Conservation (phyloP, 2,329 filamentous ascomycete species). For the Trichoderma sp. region DNA sequence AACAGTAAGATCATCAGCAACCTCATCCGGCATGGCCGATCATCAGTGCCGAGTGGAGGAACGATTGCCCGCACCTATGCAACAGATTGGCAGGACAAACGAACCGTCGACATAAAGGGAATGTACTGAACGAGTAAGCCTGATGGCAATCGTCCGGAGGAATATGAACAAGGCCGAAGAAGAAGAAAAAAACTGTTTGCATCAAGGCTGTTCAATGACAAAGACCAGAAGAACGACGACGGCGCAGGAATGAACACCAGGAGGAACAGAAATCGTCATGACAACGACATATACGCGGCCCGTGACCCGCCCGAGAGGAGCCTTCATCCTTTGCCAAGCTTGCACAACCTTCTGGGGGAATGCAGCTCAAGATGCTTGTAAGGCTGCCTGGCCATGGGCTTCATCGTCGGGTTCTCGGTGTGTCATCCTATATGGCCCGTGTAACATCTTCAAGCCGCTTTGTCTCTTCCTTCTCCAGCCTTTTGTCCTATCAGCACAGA, state of each 20-base stretch:
- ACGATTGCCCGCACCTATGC: background rate
- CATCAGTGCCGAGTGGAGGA: constrained; percentile 14
- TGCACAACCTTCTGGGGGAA: constrained; percentile 2
- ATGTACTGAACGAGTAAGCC: background rate
- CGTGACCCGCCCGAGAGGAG: constrained; percentile 1
- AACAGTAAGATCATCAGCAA: constrained; percentile 11
- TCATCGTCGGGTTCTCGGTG: background rate
- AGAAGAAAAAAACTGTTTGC: background rate
- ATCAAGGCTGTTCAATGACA: background rate
- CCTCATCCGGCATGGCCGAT: constrained; percentile 16
- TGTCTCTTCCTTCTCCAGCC: background rate
- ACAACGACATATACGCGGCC: background rate
- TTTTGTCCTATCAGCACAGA: constrained; percentile 1
- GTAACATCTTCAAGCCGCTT: background rate
- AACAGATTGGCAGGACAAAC: constrained; percentile 8
- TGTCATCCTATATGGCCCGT: background rate
- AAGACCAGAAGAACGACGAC: background rate
- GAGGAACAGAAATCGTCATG: background rate
- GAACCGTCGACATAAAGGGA: background rate
- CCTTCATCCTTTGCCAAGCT: constrained; percentile 14
- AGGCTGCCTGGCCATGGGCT: constrained; percentile 10
- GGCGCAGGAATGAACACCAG: background rate
- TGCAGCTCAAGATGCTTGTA: constrained; percentile 7
- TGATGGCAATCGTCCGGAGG: background rate
- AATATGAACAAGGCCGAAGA: background rate